A percentile compares a stretch with the other conserved stretches of the same genome.
phyloP scores from a whole-genome alignment of 2,329 filamentous ascomycete genomes.

The Phialophora verrucosa region DNA sequence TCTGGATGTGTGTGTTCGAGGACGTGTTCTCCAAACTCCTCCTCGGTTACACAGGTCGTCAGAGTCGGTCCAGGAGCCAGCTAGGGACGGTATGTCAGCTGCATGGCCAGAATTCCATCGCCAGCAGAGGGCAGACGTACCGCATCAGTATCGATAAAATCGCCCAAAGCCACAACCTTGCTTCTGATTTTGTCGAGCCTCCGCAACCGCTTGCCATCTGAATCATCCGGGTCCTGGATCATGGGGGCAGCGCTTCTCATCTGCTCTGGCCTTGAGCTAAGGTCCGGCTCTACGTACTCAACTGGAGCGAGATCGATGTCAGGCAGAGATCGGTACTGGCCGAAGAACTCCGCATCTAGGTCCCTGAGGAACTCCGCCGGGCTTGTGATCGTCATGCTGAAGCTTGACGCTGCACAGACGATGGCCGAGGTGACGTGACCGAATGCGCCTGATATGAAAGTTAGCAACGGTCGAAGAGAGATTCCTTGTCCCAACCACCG shows the following conservation, averaged over 20 bases:
- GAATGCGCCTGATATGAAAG: constrained; percentile 45
- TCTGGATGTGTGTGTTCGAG: constrained; percentile 50
- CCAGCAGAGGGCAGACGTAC: constrained; percentile 13
- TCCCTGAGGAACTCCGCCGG: constrained; percentile 44
- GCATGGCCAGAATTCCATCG: no score
- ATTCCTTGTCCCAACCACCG: not conserved
- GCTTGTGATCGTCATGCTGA: constrained; percentile 52
- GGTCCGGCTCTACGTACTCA: constrained; percentile 30
- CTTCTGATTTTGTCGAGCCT: constrained; percentile 20
- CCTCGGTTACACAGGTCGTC: constrained; percentile 58
- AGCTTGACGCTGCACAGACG: constrained; percentile 55
- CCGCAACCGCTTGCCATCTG: constrained; percentile 6
- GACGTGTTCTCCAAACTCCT: constrained; percentile 49
- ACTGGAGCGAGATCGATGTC: constrained; percentile 17
- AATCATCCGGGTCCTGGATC: not conserved
- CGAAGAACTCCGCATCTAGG: constrained; percentile 41
- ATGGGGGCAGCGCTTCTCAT: not conserved
- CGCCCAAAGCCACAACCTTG: constrained; percentile 51
- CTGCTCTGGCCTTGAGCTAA: constrained; percentile 5
- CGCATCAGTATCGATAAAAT: constrained; percentile 57
- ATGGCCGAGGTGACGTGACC: constrained; percentile 55
- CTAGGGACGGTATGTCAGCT: constrained; percentile 4
- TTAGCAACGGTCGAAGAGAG: not conserved
- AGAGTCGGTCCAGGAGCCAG: constrained; percentile 62
- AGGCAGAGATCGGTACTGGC: constrained; percentile 18